Evolutionary conservation across 495 filamentous ascomycete genomes (phyloP).

Genomic region (Cryomyces antarcticus): DNA sequence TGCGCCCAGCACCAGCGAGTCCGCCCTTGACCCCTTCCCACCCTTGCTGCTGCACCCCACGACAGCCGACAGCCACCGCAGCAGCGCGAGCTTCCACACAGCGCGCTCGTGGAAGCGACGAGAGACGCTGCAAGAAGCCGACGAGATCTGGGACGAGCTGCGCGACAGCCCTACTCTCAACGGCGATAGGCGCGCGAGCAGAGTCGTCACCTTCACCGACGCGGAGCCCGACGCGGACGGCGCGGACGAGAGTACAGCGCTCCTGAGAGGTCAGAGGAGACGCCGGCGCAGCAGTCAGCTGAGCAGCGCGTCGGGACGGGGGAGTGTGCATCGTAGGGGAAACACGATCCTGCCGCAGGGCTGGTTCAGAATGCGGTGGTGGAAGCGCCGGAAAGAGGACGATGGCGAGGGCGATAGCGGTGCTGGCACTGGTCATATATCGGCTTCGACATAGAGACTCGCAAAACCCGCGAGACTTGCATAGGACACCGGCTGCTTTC

Average conservation of each 20-base stretch:
- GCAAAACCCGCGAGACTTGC: too few relatives aligned
- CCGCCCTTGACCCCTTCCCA: neutral
- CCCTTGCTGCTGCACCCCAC: neutral
- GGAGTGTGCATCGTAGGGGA: neutral
- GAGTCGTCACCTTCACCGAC: neutral
- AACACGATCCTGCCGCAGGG: neutral
- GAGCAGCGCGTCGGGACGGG: neutral
- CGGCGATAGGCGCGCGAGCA: neutral
- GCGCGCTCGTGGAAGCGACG: constrained; percentile 7
- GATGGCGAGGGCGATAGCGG: neutral
- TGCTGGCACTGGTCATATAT: too few relatives aligned
- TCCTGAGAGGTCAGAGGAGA: neutral
- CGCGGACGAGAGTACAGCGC: neutral
- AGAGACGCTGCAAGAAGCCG: constrained; percentile 6
- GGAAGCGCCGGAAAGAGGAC: neutral
- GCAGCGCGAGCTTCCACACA: constrained; percentile 9
- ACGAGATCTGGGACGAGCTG: constrained; percentile 20
- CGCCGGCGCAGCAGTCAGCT: neutral
- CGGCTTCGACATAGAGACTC: too few relatives aligned
- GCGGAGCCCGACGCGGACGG: neutral
- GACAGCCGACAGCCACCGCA: constrained; percentile 6
- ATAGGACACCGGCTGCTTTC: too few relatives aligned
- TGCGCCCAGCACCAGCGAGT: neutral
- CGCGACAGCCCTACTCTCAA: constrained; percentile 7
- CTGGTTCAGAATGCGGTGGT: constrained; percentile 2